Percentiles rank a stretch among this genome's conserved stretches.
phyloP scores from a whole-genome alignment of 208 protist species.

The Leishmania tropica region DNA sequence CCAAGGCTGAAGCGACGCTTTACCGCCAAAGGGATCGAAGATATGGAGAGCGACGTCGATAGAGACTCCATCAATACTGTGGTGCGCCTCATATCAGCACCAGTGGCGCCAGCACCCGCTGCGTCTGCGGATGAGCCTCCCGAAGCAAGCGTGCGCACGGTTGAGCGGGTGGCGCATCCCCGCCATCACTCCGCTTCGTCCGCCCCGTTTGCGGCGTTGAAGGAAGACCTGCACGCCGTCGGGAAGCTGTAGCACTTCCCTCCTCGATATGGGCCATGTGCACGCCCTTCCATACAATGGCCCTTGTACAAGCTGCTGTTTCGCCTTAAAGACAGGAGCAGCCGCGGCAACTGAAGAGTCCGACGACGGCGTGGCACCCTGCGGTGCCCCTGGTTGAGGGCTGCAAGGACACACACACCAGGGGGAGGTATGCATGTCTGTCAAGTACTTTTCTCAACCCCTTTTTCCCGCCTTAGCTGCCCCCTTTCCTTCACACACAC shows the following conservation, averaged over 20 bases:
- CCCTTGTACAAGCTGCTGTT: not conserved
- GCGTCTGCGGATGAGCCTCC: not conserved
- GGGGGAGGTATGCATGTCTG: not conserved
- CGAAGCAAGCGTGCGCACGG: conserved; percentile 20
- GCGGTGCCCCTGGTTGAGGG: not conserved
- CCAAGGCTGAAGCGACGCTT: conserved; percentile 80
- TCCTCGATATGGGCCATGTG: not conserved
- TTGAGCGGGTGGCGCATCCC: conserved; percentile 53
- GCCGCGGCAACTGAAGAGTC: not conserved
- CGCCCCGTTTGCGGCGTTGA: conserved; percentile 55
- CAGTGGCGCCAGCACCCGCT: not conserved
- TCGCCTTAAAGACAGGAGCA: not conserved
- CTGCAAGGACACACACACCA: not conserved
- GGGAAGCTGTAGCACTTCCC: conserved; percentile 39
- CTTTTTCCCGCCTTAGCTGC: not conserved
- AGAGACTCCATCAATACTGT: conserved; percentile 80
- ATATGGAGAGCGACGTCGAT: conserved; percentile 48
- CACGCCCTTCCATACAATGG: not conserved
- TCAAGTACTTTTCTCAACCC: not conserved
- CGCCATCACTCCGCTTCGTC: conserved; percentile 56
- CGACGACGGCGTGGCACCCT: not conserved
- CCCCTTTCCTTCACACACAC: not conserved
- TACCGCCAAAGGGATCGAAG: conserved; percentile 55
- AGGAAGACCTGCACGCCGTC: conserved; percentile 61
- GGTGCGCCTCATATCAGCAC: conserved; percentile 51